Conservation (phyloP, 2,329 filamentous ascomycete genomes). For the Lachnellula suecica region DNA sequence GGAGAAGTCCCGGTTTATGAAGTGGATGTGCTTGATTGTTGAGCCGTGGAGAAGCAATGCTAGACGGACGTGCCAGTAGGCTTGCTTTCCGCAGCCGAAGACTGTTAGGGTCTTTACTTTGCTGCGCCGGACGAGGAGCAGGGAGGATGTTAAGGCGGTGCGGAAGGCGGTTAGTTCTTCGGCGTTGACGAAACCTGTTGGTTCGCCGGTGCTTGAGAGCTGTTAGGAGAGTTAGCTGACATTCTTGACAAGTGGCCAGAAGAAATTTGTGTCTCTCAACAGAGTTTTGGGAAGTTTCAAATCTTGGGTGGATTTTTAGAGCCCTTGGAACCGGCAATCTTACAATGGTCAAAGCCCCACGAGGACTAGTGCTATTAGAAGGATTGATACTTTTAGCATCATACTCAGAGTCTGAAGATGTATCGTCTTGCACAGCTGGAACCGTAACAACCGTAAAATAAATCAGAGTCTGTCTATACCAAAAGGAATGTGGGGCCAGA, state of each 20-base stretch:
- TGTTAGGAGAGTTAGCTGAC: neutral
- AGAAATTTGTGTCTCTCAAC: neutral
- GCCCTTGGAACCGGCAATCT: neutral
- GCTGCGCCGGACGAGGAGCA: conserved; percentile 63
- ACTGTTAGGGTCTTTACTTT: conserved; percentile 75
- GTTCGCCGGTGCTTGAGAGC: conserved; percentile 47
- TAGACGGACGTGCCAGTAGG: conserved; percentile 91
- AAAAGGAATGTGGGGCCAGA: neutral
- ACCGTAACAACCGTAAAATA: neutral
- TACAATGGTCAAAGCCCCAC: neutral
- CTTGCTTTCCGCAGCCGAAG: conserved; percentile 87
- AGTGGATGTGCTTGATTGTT: conserved; percentile 76
- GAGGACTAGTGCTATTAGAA: neutral
- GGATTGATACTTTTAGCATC: neutral
- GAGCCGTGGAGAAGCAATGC: conserved; percentile 70
- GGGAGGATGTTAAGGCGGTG: conserved; percentile 70
- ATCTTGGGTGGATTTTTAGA: conserved; percentile 9
- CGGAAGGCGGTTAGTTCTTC: conserved; percentile 77
- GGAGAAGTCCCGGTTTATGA: conserved; percentile 75
- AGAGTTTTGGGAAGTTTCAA: neutral
- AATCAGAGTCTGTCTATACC: neutral
- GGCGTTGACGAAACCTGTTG: conserved; percentile 70
- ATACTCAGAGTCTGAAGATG: neutral
- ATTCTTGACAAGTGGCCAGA: neutral
- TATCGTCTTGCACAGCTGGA: neutral